Conservation (phyloP, 2,329 filamentous ascomycete species). For the Phaeoacremonium minimum region DNA sequence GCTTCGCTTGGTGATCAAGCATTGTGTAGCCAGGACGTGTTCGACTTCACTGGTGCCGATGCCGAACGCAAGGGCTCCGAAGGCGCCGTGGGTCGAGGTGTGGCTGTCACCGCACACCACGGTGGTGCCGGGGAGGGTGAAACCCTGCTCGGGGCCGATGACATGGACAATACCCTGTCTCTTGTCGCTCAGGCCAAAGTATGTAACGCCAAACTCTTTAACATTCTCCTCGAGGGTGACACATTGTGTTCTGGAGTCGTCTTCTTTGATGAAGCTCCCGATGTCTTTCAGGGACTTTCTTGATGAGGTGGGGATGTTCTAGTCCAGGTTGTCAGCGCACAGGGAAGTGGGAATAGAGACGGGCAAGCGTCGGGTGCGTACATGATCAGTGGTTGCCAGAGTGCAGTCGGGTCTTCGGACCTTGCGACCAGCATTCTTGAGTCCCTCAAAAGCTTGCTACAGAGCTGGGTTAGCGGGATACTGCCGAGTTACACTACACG, state of each 20-base stretch:
- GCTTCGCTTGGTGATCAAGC: constrained; percentile 87
- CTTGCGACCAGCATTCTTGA: constrained; percentile 81
- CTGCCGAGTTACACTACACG: too few relatives aligned
- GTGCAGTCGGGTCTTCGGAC: constrained; percentile 96
- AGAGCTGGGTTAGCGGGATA: constrained; percentile 5
- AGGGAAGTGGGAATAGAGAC: background rate
- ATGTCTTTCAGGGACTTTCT: constrained; percentile 93
- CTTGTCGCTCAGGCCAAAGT: constrained; percentile 94
- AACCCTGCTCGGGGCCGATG: constrained; percentile 97
- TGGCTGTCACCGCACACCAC: constrained; percentile 98
- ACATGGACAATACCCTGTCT: constrained; percentile 98
- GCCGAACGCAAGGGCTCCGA: constrained; percentile 90
- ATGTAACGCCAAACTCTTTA: constrained; percentile 92
- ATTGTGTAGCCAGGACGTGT: constrained; percentile 95
- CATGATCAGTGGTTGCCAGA: constrained; percentile 92
- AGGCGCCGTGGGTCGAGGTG: constrained; percentile 96
- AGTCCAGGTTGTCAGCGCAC: constrained; percentile 13
- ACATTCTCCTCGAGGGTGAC: constrained; percentile 96
- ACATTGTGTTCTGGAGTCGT: constrained; percentile 90
- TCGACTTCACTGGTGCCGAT: constrained; percentile 98
- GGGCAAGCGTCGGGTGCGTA: constrained; percentile 43
- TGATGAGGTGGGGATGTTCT: constrained; percentile 92
- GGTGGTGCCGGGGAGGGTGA: constrained; percentile 94
- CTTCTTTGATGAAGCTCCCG: constrained; percentile 88
- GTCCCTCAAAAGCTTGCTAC: constrained; percentile 93